Conservation (phyloP, 225 moss, liverwort and hornwort species). For the Physcomitrium patens region DNA sequence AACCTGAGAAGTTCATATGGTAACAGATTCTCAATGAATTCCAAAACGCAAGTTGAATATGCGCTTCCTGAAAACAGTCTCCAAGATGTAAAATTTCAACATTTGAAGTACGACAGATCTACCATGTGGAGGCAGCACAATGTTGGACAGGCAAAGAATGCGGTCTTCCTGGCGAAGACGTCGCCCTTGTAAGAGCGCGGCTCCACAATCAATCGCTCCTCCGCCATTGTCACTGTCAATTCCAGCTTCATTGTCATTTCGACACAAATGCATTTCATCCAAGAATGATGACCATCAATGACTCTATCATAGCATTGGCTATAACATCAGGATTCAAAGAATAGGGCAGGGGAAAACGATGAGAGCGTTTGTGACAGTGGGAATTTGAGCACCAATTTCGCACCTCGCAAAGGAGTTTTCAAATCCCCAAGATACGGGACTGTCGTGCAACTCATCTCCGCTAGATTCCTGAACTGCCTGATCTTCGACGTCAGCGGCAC, state of each 20-base stretch:
- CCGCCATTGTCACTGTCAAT: constrained; percentile 29
- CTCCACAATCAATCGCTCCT: constrained; percentile 58
- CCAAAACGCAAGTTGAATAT: neutral
- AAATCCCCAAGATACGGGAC: constrained; percentile 29
- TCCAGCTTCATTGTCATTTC: constrained; percentile 17
- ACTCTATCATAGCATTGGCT: constrained; percentile 11
- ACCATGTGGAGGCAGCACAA: constrained; percentile 62
- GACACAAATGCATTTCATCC: neutral
- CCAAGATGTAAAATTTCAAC: constrained; percentile 14
- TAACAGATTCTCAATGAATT: constrained; percentile 2
- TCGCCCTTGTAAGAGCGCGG: constrained; percentile 63
- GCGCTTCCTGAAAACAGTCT: constrained; percentile 14
- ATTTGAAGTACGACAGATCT: constrained; percentile 21
- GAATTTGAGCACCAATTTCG: constrained; percentile 17
- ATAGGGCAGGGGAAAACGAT: neutral
- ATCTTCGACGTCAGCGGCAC: constrained; percentile 15
- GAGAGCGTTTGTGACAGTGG: neutral
- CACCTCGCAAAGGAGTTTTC: constrained; percentile 29
- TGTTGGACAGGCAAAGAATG: constrained; percentile 64
- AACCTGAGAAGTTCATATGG: constrained; percentile 2
- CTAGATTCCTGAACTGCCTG: constrained; percentile 22
- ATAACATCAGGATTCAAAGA: constrained; percentile 17
- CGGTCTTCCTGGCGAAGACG: constrained; percentile 78
- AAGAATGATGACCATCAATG: constrained; percentile 19
- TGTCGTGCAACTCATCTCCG: constrained; percentile 1